phyloP scores from a whole-genome alignment of 768 basidiomycete species.

The Phlebiopsis gigantea region DNA sequence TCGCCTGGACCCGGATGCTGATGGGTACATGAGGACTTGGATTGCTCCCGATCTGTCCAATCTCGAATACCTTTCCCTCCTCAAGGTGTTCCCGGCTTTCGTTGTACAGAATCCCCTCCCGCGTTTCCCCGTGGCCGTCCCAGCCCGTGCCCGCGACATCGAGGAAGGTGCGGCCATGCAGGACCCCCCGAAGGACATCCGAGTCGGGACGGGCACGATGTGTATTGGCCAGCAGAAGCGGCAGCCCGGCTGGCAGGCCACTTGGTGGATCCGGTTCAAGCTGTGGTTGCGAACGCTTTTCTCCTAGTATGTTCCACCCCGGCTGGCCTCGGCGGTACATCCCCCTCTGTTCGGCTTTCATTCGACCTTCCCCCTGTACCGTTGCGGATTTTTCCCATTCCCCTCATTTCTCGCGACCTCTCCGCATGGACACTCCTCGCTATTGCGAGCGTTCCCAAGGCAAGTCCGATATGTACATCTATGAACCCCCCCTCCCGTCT shows the following conservation, averaged over 20 bases:
- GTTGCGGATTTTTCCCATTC: background rate
- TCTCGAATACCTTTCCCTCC: constrained; percentile 62
- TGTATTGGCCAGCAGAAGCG: constrained; percentile 65
- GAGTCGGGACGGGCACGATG: constrained; percentile 80
- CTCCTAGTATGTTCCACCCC: constrained; percentile 38
- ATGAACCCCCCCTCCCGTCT: background rate
- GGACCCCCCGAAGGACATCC: constrained; percentile 50
- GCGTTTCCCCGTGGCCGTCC: constrained; percentile 48
- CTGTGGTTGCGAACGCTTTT: constrained; percentile 79
- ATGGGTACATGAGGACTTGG: constrained; percentile 70
- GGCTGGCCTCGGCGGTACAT: background rate
- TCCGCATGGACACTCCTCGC: background rate
- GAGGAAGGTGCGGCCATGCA: constrained; percentile 65
- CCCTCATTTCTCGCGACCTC: background rate
- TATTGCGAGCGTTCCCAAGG: background rate
- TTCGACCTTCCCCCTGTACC: background rate
- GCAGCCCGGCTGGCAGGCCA: constrained; percentile 62
- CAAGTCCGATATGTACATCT: background rate
- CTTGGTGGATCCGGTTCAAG: constrained; percentile 74
- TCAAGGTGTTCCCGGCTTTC: constrained; percentile 74
- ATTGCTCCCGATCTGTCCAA: constrained; percentile 74
- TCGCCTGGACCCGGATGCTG: constrained; percentile 30
- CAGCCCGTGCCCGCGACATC: constrained; percentile 45
- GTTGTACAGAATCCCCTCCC: constrained; percentile 65
- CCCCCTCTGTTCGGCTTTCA: constrained; percentile 4